These are phyloP conservation scores for Choiromyces venosus DNA, from an alignment of 495 filamentous ascomycete species.

Conservation along the genomic window DNA sequence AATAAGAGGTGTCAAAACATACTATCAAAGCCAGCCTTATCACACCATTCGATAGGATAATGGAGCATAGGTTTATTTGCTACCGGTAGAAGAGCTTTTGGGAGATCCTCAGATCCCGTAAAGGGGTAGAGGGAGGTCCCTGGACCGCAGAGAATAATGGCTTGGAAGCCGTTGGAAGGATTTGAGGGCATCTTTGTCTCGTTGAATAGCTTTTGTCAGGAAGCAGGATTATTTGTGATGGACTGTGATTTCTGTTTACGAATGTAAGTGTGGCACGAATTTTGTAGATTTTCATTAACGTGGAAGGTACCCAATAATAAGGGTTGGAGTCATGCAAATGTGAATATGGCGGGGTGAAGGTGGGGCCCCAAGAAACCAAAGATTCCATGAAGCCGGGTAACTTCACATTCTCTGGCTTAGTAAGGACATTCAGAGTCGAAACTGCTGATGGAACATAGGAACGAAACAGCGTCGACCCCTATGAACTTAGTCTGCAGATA, in stretches of 20 bases:
- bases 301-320: neutral
- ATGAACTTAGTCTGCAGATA: too few species aligned
- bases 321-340: neutral
- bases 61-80: conserved; percentile 95
- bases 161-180: conserved; percentile 77
- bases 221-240: neutral
- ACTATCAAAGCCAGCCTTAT: conserved; percentile 41
- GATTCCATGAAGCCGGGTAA: neutral
- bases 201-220: neutral
- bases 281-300: neutral
- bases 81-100: conserved; percentile 84
- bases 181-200: conserved; percentile 32
- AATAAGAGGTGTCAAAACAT: conserved; percentile 9
- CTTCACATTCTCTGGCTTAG: neutral
- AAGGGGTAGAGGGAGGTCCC: conserved; percentile 88
- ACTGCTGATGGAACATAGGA: too few species aligned
- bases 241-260: neutral
- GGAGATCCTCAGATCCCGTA: conserved; percentile 79
- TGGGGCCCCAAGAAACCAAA: neutral
- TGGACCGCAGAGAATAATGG: conserved; percentile 86
- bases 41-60: conserved; percentile 85
- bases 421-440: too few species aligned
- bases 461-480: too few species aligned
- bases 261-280: neutral
- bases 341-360: neutral